Percentiles rank a stretch among this genome's conserved stretches.
Conservation (phyloP, 805 yeast genomes). For the Saccharomycopsis fermentans region DNA sequence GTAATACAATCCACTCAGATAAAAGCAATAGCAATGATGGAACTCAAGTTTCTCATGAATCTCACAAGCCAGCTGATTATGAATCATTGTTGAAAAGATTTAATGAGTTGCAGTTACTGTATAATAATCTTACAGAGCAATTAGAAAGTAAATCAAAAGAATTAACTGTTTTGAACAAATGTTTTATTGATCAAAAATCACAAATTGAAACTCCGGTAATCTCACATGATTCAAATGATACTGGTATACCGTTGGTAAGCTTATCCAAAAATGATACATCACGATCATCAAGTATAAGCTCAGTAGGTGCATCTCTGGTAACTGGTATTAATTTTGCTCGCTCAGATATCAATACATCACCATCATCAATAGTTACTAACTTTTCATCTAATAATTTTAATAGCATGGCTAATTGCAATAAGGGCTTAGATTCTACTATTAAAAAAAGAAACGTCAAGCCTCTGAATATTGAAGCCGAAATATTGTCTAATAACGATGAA, state of each 20-base stretch:
- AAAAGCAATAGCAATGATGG: not conserved
- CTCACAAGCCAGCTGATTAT: not conserved
- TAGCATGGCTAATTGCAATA: not conserved
- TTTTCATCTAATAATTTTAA: not conserved
- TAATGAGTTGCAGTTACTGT: not conserved
- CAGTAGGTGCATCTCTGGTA: not conserved
- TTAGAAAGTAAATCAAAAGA: not conserved
- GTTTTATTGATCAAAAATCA: not conserved
- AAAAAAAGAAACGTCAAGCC: not conserved
- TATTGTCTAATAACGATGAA: not conserved
- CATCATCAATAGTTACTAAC: not conserved
- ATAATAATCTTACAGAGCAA: not conserved
- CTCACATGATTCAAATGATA: not conserved
- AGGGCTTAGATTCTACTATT: not conserved
- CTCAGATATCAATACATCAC: not conserved
- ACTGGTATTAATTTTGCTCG: not conserved
- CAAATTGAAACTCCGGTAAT: not conserved
- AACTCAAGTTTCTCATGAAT: not conserved
- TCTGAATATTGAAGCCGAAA: not conserved
- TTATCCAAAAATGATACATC: not conserved
- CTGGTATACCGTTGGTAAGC: not conserved
- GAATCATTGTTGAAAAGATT: not conserved
- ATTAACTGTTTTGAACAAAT: not conserved
- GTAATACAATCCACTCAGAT: not conserved
- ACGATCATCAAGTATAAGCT: not conserved